Base-by-base conservation (phyloP, 179 eudicot species). In the Vitellaria paradoxa region DNA sequence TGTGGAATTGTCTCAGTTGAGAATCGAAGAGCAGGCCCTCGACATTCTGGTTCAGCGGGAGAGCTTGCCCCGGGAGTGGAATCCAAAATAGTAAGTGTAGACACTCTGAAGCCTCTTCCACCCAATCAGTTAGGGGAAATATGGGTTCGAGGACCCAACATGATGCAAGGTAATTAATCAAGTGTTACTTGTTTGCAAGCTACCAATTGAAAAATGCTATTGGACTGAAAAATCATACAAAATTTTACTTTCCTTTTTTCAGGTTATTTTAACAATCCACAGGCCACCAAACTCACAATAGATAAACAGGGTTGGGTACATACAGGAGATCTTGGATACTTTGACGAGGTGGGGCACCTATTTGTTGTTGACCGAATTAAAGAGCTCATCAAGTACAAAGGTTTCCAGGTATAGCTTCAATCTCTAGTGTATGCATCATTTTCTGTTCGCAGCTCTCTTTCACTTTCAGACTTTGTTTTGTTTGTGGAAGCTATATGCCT, bases 311-410 rank as follows among this genome's bases (percentile, higher is more conserved):
- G 93, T 3, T 93, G 96, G 97, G 78, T 91, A 46, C 96, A 87
- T 73, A 89, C 96, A 1, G 97, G 96, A 52, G 97, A 93, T 87
- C 84, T 93, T 49, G 94, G 97, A 57, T 88, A 88, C 68, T 87
- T 93, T 52, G 94, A 93, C 61, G 88, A 86, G 4, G 87, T 87
- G 42, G 97, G 96, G 45, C 87, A 85, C 57, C 77, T 91, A 26
- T 90, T 37, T 85, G 88, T 93, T 12, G 91, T 93, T 59, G 97
- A 91, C 68, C 85, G 93, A 45, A 86, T 91, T 59, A 91, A 91
- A 69, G 97, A 93, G 81, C 89, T 93, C 65, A 93, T 91, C 83
- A 91, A 93, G 74, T 91, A 86, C 88, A 93, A 91, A 75, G 96
- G 91, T 46, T 91, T 78, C 84, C 96, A 93, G 92, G 93, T 91